phyloP scores from a whole-genome alignment of 2,329 filamentous ascomycete genomes.

The Pseudogymnoascus sp. region DNA sequence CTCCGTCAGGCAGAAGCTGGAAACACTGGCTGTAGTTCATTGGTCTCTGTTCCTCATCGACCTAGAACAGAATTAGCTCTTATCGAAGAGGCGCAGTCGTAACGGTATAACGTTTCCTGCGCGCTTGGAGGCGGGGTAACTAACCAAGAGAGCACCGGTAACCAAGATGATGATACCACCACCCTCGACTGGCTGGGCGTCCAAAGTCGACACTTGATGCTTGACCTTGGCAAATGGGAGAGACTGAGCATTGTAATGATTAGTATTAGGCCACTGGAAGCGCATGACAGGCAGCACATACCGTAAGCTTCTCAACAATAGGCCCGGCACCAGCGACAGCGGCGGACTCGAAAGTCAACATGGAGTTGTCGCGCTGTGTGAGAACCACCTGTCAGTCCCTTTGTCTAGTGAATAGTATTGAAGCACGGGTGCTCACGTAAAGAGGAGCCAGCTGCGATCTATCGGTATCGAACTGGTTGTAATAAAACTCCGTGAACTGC shows the following conservation, averaged over 20 bases:
- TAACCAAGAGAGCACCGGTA: constrained; percentile 76
- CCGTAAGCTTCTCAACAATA: constrained; percentile 76
- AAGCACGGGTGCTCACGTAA: constrained; percentile 60
- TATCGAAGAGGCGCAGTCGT: background rate
- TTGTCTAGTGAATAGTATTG: background rate
- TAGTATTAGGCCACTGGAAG: background rate
- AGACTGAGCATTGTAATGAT: constrained; percentile 39
- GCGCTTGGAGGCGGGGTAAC: constrained; percentile 27
- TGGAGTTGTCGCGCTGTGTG: constrained; percentile 68
- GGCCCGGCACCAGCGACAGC: constrained; percentile 54
- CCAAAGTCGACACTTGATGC: constrained; percentile 70
- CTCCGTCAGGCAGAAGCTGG: constrained; percentile 65
- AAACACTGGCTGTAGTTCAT: constrained; percentile 92
- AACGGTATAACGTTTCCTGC: background rate
- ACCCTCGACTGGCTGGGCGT: constrained; percentile 70
- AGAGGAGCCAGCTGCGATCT: constrained; percentile 58
- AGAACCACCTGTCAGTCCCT: constrained; percentile 10
- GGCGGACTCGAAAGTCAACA: constrained; percentile 83
- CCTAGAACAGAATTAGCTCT: constrained; percentile 42
- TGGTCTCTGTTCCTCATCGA: constrained; percentile 76
- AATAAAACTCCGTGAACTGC: constrained; percentile 87
- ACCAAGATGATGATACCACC: constrained; percentile 76
- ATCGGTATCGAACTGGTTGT: constrained; percentile 74
- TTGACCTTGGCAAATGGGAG: constrained; percentile 76
- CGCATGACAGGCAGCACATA: constrained; percentile 37